A percentile compares a stretch with the other conserved stretches of the same genome.
Evolutionary conservation across 1,139 yeast species (phyloP).

Genomic region (Kurtzmaniella quercitrusa): DNA sequence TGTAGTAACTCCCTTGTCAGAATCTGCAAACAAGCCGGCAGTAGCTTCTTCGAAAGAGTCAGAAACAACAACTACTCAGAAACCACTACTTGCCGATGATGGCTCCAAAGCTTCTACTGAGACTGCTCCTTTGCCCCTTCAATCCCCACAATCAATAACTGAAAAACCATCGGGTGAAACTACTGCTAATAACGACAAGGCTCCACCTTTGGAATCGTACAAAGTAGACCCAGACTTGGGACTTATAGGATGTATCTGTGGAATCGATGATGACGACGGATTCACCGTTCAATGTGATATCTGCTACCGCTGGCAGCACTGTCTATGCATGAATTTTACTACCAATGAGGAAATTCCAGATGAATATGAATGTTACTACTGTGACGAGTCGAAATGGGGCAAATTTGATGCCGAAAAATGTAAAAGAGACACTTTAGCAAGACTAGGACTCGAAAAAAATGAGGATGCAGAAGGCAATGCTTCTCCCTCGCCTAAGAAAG

Average conservation of each 20-base stretch:
- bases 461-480: background rate
- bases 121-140: no score
- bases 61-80: no score
- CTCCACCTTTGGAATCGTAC: conserved; percentile 41
- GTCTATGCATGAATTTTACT: conserved; percentile 76
- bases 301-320: conserved; percentile 94
- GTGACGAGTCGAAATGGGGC: conserved; percentile 57
- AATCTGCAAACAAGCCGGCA: no score
- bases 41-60: no score
- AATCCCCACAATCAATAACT: background rate
- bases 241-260: conserved; percentile 85
- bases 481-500: conserved; percentile 6
- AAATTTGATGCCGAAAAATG: conserved; percentile 43
- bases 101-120: no score
- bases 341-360: conserved; percentile 74
- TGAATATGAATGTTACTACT: conserved; percentile 71
- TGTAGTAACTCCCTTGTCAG: no score
- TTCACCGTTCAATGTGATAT: conserved; percentile 91
- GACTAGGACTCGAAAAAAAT: conserved; percentile 27
- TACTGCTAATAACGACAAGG: conserved; percentile 1
- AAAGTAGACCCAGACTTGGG: conserved; percentile 79
- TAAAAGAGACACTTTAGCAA: conserved; percentile 28
- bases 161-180: background rate
- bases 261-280: conserved; percentile 87
- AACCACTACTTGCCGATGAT: no score